A percentile compares a stretch with the other conserved stretches of the same genome.
phyloP scores from a whole-genome alignment of 371 early-diverging fungal species.

The Circinella minor region DNA sequence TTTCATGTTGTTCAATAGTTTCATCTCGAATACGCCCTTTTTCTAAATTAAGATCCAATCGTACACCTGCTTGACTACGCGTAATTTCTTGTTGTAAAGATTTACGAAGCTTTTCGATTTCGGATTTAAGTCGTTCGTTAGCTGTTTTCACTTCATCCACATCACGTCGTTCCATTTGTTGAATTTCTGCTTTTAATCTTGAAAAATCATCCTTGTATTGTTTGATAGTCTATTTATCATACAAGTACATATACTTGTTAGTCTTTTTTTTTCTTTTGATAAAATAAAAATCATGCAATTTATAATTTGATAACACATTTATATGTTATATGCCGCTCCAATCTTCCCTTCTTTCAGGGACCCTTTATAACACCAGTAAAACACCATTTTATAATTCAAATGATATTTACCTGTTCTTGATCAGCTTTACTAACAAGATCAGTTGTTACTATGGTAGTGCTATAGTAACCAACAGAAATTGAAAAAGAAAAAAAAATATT shows the following conservation, averaged over 20 bases:
- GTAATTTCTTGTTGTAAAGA: constrained; percentile 85
- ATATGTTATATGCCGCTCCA: too few relatives aligned
- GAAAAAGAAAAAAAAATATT: too few relatives aligned
- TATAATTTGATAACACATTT: too few relatives aligned
- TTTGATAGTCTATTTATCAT: constrained; percentile 65
- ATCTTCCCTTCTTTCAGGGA: neutral
- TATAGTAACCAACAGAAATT: constrained; percentile 11
- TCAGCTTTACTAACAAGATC: constrained; percentile 82
- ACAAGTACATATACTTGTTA: neutral
- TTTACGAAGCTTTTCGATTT: constrained; percentile 84
- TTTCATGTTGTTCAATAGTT: constrained; percentile 80
- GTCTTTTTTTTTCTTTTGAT: too few relatives aligned
- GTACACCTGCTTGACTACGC: constrained; percentile 86
- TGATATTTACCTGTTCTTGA: constrained; percentile 70
- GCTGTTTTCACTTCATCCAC: constrained; percentile 85
- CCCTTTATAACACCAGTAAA: neutral
- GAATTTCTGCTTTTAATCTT: constrained; percentile 86
- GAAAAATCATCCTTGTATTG: constrained; percentile 88
- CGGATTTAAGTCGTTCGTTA: constrained; percentile 77
- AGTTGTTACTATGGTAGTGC: constrained; percentile 61
- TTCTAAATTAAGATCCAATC: constrained; percentile 89
- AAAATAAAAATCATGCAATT: neutral
- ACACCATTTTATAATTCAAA: neutral
- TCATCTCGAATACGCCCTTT: constrained; percentile 91
- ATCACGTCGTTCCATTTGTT: constrained; percentile 88